These are phyloP conservation scores for Simplicillium aogashimaense DNA, from an alignment of 2,329 filamentous ascomycete genomes.

Conservation along the genomic window DNA sequence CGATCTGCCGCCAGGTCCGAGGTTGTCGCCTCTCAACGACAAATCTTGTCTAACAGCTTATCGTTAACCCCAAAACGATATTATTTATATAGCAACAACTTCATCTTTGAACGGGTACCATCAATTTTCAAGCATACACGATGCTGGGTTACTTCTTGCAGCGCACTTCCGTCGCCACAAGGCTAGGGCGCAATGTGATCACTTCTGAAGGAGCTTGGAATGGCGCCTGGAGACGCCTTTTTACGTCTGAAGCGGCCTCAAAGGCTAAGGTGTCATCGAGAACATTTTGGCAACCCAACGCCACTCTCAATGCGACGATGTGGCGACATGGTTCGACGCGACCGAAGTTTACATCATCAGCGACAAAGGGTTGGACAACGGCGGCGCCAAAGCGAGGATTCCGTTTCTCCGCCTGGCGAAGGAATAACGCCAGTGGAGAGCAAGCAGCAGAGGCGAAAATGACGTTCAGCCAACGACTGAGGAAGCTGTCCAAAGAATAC, in stretches of 20 bases:
- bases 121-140: no score
- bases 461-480: constrained; percentile 61
- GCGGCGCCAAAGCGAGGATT: constrained; percentile 17
- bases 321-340: constrained; percentile 8
- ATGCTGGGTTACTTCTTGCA: no score
- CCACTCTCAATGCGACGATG: constrained; percentile 10
- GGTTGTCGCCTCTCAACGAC: no score
- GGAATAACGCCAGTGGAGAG: constrained; percentile 13
- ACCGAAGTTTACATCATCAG: constrained; percentile 5
- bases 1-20: no score
- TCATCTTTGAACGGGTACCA: no score
- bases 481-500: constrained; percentile 82
- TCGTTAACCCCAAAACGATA: no score
- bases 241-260: constrained; percentile 13
- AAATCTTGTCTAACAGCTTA: no score
- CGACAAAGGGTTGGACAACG: background rate
- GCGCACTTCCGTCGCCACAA: no score
- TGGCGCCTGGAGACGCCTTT: constrained; percentile 16
- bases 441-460: constrained; percentile 17
- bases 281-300: background rate
- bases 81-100: no score
- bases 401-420: constrained; percentile 22
- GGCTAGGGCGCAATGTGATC: constrained; percentile 2
- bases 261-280: constrained; percentile 7
- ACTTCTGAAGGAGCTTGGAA: constrained; percentile 14